Percentiles rank a stretch among this genome's conserved stretches.
Conservation (phyloP, 129 eudicot species). For the Helichrysum umbraculigerum region DNA sequence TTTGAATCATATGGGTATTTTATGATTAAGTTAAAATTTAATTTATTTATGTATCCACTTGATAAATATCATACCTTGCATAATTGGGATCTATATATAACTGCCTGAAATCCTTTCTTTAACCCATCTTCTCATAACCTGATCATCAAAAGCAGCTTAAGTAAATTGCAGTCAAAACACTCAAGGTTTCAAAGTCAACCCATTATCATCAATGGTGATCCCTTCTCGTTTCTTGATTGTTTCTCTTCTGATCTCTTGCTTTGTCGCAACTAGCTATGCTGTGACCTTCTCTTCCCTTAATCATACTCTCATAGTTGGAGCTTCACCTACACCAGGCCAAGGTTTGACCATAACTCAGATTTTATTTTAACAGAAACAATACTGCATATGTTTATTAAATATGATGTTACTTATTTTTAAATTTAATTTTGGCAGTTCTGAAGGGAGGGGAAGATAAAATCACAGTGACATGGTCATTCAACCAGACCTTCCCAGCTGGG, state of each 20-base stretch:
- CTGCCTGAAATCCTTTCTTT: slow-evolving; percentile 9
- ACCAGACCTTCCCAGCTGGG: slow-evolving; percentile 38
- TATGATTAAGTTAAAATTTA: background rate
- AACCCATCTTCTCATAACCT: slow-evolving; percentile 30
- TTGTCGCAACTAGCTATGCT: slow-evolving; percentile 43
- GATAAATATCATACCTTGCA: slow-evolving; percentile 26
- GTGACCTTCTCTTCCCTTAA: slow-evolving; percentile 51
- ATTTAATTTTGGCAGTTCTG: slow-evolving; percentile 35
- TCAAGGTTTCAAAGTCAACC: slow-evolving; percentile 17
- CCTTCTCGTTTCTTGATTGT: slow-evolving; percentile 30
- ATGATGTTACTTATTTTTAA: slow-evolving; percentile 9
- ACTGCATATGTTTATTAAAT: background rate
- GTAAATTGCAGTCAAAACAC: slow-evolving; percentile 13
- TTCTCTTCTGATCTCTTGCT: slow-evolving; percentile 40
- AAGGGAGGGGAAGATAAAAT: slow-evolving; percentile 56
- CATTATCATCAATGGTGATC: slow-evolving; percentile 44
- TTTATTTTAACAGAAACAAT: background rate
- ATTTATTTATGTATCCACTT: background rate
- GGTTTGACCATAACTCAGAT: slow-evolving; percentile 34
- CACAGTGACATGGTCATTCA: slow-evolving; percentile 54
- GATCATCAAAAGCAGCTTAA: slow-evolving; percentile 23
- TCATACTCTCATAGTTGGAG: slow-evolving; percentile 37
- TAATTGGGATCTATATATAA: slow-evolving; percentile 34
- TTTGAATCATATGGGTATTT: slow-evolving; percentile 17
- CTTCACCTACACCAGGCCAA: slow-evolving; percentile 40